Percentiles rank a stretch among this genome's conserved stretches.
Evolutionary conservation across 73 alveolate species (phyloP).

Genomic region (Durusdinium trenchii): DNA sequence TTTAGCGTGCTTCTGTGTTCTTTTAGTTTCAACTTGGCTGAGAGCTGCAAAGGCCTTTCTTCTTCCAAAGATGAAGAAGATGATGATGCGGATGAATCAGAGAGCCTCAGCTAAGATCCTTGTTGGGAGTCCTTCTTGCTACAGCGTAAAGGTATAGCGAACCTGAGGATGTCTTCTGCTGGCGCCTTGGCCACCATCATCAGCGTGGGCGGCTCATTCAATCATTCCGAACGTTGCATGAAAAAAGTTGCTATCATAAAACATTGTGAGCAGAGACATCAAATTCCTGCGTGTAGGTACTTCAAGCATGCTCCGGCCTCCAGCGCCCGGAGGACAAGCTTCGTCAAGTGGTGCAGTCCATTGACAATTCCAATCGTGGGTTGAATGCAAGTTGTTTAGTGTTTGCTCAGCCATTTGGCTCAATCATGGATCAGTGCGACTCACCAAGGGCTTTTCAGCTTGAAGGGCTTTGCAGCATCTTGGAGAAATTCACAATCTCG

Average conservation of each 20-base stretch:
- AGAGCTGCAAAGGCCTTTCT: background rate
- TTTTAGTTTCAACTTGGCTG: background rate
- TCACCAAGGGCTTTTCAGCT: too few relatives aligned
- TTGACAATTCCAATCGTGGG: too few relatives aligned
- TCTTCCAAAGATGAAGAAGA: too few relatives aligned
- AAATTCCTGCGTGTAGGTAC: background rate
- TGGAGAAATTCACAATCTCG: too few relatives aligned
- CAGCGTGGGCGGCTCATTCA: slow-evolving; percentile 6
- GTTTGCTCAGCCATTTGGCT: background rate
- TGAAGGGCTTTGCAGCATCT: too few relatives aligned
- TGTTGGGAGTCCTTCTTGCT: background rate
- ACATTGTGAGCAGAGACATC: background rate
- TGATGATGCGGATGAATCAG: too few relatives aligned
- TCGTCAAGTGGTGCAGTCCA: background rate
- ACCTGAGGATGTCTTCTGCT: background rate
- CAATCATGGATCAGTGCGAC: too few relatives aligned
- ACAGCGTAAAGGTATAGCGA: background rate
- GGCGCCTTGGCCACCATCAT: slow-evolving; percentile 15
- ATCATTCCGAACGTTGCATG: background rate
- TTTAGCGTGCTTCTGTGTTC: too few relatives aligned
- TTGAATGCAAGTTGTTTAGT: background rate
- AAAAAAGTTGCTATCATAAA: background rate
- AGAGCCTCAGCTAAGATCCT: too few relatives aligned
- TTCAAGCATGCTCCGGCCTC: slow-evolving; percentile 23
- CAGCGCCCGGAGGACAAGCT: slow-evolving; percentile 27